phyloP scores from a whole-genome alignment of 2,329 filamentous ascomycete genomes.

The Acephala macrosclerotiorum region DNA sequence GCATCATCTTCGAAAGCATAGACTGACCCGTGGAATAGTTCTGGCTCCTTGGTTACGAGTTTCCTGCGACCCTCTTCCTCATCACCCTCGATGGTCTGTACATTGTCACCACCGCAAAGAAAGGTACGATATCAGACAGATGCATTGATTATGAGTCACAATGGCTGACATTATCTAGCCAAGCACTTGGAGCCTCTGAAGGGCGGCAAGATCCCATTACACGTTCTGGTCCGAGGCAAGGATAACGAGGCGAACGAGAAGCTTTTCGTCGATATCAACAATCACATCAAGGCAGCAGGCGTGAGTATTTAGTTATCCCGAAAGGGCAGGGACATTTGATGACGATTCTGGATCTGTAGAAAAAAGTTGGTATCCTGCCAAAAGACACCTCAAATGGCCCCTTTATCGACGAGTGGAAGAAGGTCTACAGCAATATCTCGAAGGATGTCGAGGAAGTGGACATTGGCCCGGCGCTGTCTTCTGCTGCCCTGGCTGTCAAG shows the following conservation, averaged over 20 bases:
- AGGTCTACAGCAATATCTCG: constrained; percentile 76
- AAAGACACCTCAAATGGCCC: constrained; percentile 88
- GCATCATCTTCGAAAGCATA: not conserved
- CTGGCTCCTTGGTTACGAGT: constrained; percentile 98
- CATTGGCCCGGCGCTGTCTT: constrained; percentile 81
- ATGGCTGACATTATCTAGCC: constrained; percentile 61
- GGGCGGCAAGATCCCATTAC: constrained; percentile 89
- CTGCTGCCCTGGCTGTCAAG: constrained; percentile 87
- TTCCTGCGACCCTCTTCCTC: constrained; percentile 93
- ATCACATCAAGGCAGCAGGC: constrained; percentile 86
- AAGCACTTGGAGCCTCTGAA: constrained; percentile 93
- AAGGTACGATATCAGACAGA: constrained; percentile 65
- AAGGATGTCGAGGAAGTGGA: constrained; percentile 92
- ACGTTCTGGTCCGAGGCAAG: constrained; percentile 91
- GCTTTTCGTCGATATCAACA: constrained; percentile 83
- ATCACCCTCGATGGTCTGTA: constrained; percentile 89
- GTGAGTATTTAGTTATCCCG: constrained; percentile 58
- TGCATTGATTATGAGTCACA: constrained; percentile 19
- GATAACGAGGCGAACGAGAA: constrained; percentile 91
- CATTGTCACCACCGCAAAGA: constrained; percentile 95
- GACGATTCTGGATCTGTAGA: constrained; percentile 55
- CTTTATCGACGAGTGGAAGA: constrained; percentile 97
- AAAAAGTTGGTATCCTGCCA: constrained; percentile 86
- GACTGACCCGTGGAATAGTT: constrained; percentile 64
- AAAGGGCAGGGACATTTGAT: constrained; percentile 4